Evolutionary conservation across 1,284 basidiomycete species (phyloP).

Genomic region (Ganoderma resinaceum): DNA sequence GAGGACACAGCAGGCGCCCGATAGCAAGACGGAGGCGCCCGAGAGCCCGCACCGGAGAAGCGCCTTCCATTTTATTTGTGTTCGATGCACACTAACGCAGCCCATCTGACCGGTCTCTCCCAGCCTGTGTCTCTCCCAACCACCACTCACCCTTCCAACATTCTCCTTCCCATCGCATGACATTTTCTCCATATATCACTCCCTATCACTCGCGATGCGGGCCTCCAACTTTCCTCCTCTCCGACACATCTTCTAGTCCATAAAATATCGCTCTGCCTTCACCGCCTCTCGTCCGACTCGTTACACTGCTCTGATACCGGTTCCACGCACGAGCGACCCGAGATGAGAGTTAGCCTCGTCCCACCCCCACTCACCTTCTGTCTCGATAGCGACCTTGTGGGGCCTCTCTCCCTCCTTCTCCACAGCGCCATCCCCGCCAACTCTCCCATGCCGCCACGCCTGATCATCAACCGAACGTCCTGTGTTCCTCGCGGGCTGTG

Average conservation of each 20-base stretch:
- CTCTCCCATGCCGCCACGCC: not conserved
- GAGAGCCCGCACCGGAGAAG: not conserved
- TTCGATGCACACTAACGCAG: not conserved
- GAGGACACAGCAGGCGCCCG: not conserved
- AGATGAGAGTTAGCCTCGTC: not conserved
- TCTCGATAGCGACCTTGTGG: constrained; percentile 24
- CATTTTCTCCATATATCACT: constrained; percentile 13
- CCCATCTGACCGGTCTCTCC: constrained; percentile 8
- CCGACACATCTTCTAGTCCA: not conserved
- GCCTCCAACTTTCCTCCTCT: not conserved
- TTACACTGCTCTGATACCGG: not conserved
- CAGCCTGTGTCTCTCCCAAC: not conserved
- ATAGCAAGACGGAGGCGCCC: not conserved
- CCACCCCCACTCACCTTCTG: not conserved
- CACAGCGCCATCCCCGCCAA: not conserved
- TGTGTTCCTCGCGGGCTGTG: constrained; percentile 21
- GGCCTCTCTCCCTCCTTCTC: constrained; percentile 1
- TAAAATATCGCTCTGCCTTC: not conserved
- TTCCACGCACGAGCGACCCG: not conserved
- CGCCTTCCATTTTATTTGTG: constrained; percentile 5
- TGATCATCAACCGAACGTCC: constrained; percentile 27
- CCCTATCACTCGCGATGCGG: not conserved
- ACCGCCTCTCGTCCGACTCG: not conserved
- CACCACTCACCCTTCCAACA: not conserved
- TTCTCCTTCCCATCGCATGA: constrained; percentile 5